These are phyloP conservation scores for Aphanomyces astaci DNA, from an alignment of 352 stramenopile species.

Conservation along the genomic window DNA sequence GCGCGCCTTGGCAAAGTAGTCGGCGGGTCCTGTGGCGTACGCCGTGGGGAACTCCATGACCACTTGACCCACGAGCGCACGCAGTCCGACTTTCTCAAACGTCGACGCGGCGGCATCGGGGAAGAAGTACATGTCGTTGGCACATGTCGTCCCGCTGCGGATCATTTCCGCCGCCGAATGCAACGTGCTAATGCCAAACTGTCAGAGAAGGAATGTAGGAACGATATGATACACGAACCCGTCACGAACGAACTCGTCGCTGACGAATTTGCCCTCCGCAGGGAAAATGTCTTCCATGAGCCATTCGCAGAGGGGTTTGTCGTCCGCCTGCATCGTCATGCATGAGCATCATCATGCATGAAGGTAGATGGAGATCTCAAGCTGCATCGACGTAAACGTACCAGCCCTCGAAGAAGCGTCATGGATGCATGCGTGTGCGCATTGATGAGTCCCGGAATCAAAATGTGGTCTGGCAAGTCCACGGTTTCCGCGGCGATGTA, in stretches of 20 bases:
- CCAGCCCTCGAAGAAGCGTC: constrained; percentile 73
- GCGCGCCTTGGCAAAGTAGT: constrained; percentile 71
- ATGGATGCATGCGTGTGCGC: constrained; percentile 82
- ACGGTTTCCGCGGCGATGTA: constrained; percentile 40
- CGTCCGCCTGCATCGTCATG: too few species aligned
- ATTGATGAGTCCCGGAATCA: constrained; percentile 83
- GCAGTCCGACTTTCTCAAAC: constrained; percentile 58
- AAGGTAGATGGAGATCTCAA: too few species aligned
- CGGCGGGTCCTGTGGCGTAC: constrained; percentile 46
- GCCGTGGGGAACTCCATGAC: constrained; percentile 67
- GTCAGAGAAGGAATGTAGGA: neutral
- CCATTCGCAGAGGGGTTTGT: constrained; percentile 81
- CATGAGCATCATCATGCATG: too few species aligned
- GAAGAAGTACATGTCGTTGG: constrained; percentile 91
- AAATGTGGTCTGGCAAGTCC: constrained; percentile 54
- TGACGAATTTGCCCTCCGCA: constrained; percentile 67
- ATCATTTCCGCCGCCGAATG: constrained; percentile 85
- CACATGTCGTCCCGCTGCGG: constrained; percentile 80
- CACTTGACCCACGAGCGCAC: constrained; percentile 54
- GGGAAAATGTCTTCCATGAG: constrained; percentile 81
- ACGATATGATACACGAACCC: constrained; percentile 25
- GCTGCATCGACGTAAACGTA: too few species aligned
- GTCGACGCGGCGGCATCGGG: constrained; percentile 43
- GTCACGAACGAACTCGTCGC: constrained; percentile 57
- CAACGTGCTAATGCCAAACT: constrained; percentile 28